Percentiles rank a stretch among this genome's conserved stretches.
phyloP scores from a whole-genome alignment of 192 early-diverging fungal genomes.

The Backusella liffmaniae region DNA sequence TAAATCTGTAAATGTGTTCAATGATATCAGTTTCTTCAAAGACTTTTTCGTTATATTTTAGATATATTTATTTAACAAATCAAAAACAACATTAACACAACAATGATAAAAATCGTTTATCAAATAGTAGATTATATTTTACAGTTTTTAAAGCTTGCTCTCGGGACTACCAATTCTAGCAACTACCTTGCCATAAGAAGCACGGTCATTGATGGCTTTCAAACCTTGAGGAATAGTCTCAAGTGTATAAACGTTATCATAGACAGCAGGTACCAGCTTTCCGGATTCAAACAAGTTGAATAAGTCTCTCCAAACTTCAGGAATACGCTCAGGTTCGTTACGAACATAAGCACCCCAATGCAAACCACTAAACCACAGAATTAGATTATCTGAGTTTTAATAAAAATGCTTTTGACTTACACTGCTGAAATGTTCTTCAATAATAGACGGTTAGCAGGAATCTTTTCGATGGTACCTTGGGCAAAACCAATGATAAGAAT shows the following conservation, averaged over 20 bases:
- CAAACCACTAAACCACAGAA: slow-evolving; percentile 46
- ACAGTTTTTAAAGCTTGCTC: slow-evolving; percentile 28
- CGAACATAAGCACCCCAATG: slow-evolving; percentile 71
- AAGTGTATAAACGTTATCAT: slow-evolving; percentile 60
- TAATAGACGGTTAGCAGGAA: slow-evolving; percentile 74
- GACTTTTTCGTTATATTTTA: no score
- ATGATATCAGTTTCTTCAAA: no score
- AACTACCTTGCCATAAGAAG: slow-evolving; percentile 81
- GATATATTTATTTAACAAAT: background rate
- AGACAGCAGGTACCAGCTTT: slow-evolving; percentile 60
- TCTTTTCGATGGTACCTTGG: slow-evolving; percentile 72
- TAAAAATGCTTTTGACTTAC: slow-evolving; percentile 2
- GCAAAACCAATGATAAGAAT: slow-evolving; percentile 84
- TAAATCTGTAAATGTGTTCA: no score
- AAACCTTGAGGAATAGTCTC: slow-evolving; percentile 64
- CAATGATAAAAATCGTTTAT: background rate
- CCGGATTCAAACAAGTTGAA: slow-evolving; percentile 55
- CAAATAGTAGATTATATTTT: background rate
- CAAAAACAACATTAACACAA: background rate
- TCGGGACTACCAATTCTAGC: slow-evolving; percentile 28
- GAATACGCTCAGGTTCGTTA: slow-evolving; percentile 55
- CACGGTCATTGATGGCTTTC: slow-evolving; percentile 62
- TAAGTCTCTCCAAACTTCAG: slow-evolving; percentile 67
- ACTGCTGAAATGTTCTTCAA: slow-evolving; percentile 77
- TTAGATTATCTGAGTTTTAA: background rate